A percentile compares a stretch with the other conserved stretches of the same genome.
These are phyloP conservation scores for Pinus albicaulis DNA, from an alignment of 75 land plant genomes.

Conservation along the genomic window DNA sequence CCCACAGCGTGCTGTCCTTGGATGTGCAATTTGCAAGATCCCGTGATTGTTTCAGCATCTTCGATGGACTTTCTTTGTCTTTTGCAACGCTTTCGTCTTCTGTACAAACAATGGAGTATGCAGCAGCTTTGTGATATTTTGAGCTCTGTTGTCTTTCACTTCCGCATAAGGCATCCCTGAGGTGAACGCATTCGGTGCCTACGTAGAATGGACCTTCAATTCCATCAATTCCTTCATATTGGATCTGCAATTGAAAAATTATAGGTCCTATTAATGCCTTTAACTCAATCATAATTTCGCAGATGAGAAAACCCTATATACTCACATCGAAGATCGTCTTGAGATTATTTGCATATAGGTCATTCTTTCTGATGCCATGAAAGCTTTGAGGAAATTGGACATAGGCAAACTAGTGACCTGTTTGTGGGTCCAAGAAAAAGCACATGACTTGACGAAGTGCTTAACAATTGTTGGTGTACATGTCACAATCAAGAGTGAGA, in stretches of 20 bases:
- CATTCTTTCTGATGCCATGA: too few relatives aligned
- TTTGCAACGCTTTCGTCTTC: neutral
- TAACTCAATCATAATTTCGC: neutral
- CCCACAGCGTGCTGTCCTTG: conserved; percentile 24
- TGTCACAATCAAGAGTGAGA: too few relatives aligned
- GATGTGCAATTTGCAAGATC: conserved; percentile 19
- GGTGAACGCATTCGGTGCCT: conserved; percentile 36
- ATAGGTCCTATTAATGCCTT: neutral
- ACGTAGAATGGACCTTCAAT: neutral
- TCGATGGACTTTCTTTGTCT: neutral
- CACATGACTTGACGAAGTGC: too few relatives aligned
- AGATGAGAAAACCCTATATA: neutral
- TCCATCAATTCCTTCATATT: neutral
- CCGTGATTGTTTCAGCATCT: conserved; percentile 8
- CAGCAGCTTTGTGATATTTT: neutral
- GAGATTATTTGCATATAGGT: conserved; percentile 17
- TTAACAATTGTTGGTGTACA: too few relatives aligned
- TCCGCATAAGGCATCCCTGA: conserved; percentile 11
- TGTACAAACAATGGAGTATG: too few relatives aligned
- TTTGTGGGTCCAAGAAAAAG: conserved; percentile 38
- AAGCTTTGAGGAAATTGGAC: conserved; percentile 47
- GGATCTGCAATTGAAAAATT: neutral
- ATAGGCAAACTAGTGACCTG: conserved; percentile 22
- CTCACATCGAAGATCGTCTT: conserved; percentile 35
- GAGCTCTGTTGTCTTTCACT: neutral